Base-by-base conservation (phyloP, 1,139 yeast genomes). In the Debaryomyces udenii region DNA sequence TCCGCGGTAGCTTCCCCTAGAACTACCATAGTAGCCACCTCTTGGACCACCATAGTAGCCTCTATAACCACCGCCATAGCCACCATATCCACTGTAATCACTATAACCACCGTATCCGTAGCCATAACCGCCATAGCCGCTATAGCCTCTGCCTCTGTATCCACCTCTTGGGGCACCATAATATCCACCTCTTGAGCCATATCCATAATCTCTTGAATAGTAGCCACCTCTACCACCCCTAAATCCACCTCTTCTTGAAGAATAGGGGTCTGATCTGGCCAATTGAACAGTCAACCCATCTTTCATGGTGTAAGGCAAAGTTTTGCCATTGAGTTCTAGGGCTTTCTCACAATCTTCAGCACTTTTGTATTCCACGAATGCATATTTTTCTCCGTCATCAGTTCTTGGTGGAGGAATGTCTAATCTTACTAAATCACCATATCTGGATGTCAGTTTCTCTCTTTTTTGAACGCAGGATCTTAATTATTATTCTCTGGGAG, bases 361-460 rank as follows among this genome's bases (percentile, higher is more conserved):
- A 43, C 71, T 76, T 53, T 78, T 77, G 56, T 74, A 84, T 56
- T 83, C 88, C 26, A 84, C 88, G 62, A 83, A 84, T n/a, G 89
- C 90, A 53, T 74, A 83, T 50, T 83, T 82, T 51, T 80, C 74
- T 35, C 84, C 82, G 46, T 78, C 82, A 43, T 78, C 77, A 22
- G 78, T 70, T 61, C 83, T 75, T 43, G 88, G 84, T 40, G 88
- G 87, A 27, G 88, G 85, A 43, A 83, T 80, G 52, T 80, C 87
- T 46, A 84, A 79, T 60, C 87, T 74, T 41, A 81, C 80, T 39
- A 83, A 66, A 49, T 77, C 78, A 36, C 90, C 90, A 51, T 61
- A 80, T 59, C 86, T 81, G 50, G 26, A 31, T 30, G 34, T 27
- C 32, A 31, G 31, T 32, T 27, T 30, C 30, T 14, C 9, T 15